These are phyloP conservation scores for Geranium rotundifolium DNA, from an alignment of 345 rosid genomes.

Conservation along the genomic window DNA sequence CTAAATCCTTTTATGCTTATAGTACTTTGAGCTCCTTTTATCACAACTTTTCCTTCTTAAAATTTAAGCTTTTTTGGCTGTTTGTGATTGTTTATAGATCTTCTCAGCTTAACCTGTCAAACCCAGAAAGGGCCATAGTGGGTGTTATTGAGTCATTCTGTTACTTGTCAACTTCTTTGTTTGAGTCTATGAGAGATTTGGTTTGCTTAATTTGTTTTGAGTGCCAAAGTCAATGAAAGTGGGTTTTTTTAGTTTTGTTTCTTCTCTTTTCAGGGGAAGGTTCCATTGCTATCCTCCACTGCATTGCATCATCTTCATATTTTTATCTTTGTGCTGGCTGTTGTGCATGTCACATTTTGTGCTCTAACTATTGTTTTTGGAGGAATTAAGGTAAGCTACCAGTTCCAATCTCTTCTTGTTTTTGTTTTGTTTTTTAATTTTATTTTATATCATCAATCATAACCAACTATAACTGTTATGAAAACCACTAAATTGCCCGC, in stretches of 20 bases:
- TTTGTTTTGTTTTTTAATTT: no score
- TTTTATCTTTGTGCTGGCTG: slow-evolving; percentile 73
- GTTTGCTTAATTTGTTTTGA: neutral
- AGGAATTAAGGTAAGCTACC: slow-evolving; percentile 44
- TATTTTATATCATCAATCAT: no score
- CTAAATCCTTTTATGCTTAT: neutral
- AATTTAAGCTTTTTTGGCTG: no score
- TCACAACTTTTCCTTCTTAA: neutral
- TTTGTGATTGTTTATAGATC: neutral
- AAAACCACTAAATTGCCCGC: no score
- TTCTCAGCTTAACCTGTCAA: no score
- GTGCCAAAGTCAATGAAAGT: no score
- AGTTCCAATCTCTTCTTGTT: no score
- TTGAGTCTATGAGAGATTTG: neutral
- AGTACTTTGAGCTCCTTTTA: neutral
- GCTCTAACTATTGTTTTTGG: slow-evolving; percentile 72
- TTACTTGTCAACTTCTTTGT: no score
- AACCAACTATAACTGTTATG: no score
- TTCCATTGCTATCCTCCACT: slow-evolving; percentile 40
- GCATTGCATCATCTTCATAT: slow-evolving; percentile 82
- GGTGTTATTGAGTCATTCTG: no score
- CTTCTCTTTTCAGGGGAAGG: slow-evolving; percentile 44
- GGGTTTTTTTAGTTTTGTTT: neutral
- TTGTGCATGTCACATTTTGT: slow-evolving; percentile 57
- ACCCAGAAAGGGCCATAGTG: no score